phyloP scores from a whole-genome alignment of 2,329 filamentous ascomycete species.

The Parafenestella ontariensis region DNA sequence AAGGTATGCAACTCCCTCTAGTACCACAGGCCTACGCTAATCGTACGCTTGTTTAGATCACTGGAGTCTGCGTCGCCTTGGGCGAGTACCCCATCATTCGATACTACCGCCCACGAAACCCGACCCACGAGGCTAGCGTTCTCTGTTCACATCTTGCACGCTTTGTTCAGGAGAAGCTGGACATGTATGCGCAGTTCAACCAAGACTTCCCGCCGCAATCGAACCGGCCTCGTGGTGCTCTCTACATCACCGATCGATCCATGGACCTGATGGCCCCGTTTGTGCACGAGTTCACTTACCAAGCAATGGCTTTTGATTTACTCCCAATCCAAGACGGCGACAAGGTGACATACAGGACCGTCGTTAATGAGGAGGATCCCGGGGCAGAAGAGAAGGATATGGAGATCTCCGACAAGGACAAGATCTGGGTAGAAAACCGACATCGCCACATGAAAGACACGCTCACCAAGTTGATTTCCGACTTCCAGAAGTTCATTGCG shows the following conservation, averaged over 20 bases:
- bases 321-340: slow-evolving; percentile 87
- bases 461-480: slow-evolving; percentile 88
- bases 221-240: slow-evolving; percentile 77
- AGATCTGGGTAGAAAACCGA: slow-evolving; percentile 92
- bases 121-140: slow-evolving; percentile 85
- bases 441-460: slow-evolving; percentile 98
- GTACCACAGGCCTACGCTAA: slow-evolving; percentile 1
- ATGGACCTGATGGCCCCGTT: slow-evolving; percentile 91
- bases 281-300: slow-evolving; percentile 96
- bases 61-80: slow-evolving; percentile 86
- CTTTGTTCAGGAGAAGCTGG: slow-evolving; percentile 90
- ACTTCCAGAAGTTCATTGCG: slow-evolving; percentile 90
- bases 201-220: slow-evolving; percentile 83
- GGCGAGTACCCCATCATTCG: slow-evolving; percentile 93
- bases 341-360: slow-evolving; percentile 83
- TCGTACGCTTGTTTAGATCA: slow-evolving; percentile 64
- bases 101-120: slow-evolving; percentile 80
- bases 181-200: slow-evolving; percentile 85
- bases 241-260: slow-evolving; percentile 88
- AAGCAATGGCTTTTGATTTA: slow-evolving; percentile 96
- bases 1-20: slow-evolving; percentile 66
- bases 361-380: slow-evolving; percentile 74
- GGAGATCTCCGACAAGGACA: slow-evolving; percentile 88
- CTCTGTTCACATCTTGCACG: slow-evolving; percentile 86
- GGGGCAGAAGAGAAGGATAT: slow-evolving; percentile 85